Percentiles rank a stretch among this genome's conserved stretches.
Conservation (phyloP, 495 filamentous ascomycete species). For the Immersiella caudata region DNA sequence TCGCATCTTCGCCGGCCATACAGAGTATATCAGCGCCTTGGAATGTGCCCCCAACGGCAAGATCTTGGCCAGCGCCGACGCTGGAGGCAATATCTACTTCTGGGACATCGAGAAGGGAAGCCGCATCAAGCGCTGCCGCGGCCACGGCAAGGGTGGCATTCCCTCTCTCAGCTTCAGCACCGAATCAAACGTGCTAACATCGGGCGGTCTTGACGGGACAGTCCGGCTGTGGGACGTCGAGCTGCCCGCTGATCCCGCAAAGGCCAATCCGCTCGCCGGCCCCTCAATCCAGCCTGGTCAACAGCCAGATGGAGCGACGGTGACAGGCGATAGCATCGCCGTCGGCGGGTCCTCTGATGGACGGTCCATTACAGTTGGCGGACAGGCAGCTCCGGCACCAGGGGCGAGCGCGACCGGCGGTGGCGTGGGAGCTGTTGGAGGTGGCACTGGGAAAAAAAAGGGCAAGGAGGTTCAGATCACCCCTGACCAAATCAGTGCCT, state of each 20-base stretch:
- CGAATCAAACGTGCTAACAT: slow-evolving; percentile 84
- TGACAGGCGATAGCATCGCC: slow-evolving; percentile 49
- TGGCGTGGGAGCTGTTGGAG: slow-evolving; percentile 46
- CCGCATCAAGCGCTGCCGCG: slow-evolving; percentile 86
- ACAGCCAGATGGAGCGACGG: slow-evolving; percentile 58
- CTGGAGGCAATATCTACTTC: slow-evolving; percentile 80
- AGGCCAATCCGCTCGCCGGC: slow-evolving; percentile 37
- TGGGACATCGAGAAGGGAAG: slow-evolving; percentile 88
- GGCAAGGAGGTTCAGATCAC: slow-evolving; percentile 88
- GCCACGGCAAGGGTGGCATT: slow-evolving; percentile 91
- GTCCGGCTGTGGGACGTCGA: slow-evolving; percentile 93
- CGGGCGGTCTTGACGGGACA: slow-evolving; percentile 87
- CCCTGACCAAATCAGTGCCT: slow-evolving; percentile 88
- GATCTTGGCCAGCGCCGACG: slow-evolving; percentile 83
- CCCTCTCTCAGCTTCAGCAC: slow-evolving; percentile 90
- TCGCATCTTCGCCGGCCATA: slow-evolving; percentile 89
- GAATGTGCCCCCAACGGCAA: slow-evolving; percentile 85
- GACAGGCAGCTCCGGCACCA: slow-evolving; percentile 34
- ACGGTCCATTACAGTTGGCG: slow-evolving; percentile 40
- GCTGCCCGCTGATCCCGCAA: slow-evolving; percentile 56
- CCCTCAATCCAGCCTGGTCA: slow-evolving; percentile 54
- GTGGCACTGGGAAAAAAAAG: slow-evolving; percentile 71
- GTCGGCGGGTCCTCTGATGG: slow-evolving; percentile 49
- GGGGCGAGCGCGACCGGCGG: slow-evolving; percentile 32
- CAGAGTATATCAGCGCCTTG: slow-evolving; percentile 77